Conservation (phyloP, 176 grass and related monocot species). For the Tillandsia fasciculata region DNA sequence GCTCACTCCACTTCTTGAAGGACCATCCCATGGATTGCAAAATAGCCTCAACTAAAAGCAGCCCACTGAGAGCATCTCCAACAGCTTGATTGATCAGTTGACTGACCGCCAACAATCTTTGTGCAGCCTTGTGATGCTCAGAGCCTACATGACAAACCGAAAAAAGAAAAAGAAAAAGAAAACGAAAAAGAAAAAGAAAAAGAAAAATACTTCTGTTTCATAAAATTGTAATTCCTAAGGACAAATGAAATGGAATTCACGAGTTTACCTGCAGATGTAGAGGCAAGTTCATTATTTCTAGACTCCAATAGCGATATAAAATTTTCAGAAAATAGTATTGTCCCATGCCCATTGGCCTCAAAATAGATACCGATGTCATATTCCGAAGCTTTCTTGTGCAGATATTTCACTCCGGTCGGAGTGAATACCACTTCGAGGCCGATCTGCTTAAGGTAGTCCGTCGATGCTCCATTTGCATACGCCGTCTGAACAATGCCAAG, state of each 20-base stretch:
- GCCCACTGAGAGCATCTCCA: slow-evolving; percentile 81
- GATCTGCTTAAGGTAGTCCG: slow-evolving; percentile 48
- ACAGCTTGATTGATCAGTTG: slow-evolving; percentile 88
- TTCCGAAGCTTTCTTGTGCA: slow-evolving; percentile 77
- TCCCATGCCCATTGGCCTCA: slow-evolving; percentile 95
- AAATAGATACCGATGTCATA: slow-evolving; percentile 95
- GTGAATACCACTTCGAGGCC: slow-evolving; percentile 77
- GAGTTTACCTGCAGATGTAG: slow-evolving; percentile 35
- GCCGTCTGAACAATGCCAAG: slow-evolving; percentile 86
- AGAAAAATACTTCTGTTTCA: background rate
- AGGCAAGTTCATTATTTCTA: slow-evolving; percentile 23
- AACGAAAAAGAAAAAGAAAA: background rate
- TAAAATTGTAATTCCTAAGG: background rate
- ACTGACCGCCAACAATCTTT: slow-evolving; percentile 57
- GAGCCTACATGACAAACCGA: slow-evolving; percentile 24
- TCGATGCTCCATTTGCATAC: slow-evolving; percentile 91
- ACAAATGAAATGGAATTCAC: background rate
- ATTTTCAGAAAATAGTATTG: slow-evolving; percentile 55
- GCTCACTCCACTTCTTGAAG: slow-evolving; percentile 67
- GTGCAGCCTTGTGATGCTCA: slow-evolving; percentile 43
- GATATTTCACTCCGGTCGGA: slow-evolving; percentile 87
- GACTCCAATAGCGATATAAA: slow-evolving; percentile 43
- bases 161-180: background rate
- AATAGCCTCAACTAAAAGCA: slow-evolving; percentile 87
- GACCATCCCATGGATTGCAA: slow-evolving; percentile 76